Evolutionary conservation across 2,329 filamentous ascomycete species (phyloP).

Genomic region (Aspergillaceae sp.): DNA sequence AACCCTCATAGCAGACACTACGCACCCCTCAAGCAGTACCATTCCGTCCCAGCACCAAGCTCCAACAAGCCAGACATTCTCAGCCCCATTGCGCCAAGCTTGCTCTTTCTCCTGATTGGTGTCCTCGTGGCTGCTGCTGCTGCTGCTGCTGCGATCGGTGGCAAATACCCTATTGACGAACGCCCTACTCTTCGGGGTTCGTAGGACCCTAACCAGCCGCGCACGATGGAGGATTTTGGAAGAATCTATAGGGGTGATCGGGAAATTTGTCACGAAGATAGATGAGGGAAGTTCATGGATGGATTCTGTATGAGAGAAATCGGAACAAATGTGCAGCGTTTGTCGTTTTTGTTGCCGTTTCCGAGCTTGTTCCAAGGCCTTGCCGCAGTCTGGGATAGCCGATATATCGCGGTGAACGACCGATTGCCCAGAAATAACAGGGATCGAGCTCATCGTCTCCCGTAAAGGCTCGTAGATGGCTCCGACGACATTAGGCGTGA

Average conservation of each 20-base stretch:
- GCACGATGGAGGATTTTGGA: conserved; percentile 38
- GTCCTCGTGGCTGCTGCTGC: neutral
- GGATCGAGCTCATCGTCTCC: conserved; percentile 21
- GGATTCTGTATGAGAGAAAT: conserved; percentile 39
- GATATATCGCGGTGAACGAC: conserved; percentile 34
- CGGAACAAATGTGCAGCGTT: conserved; percentile 24
- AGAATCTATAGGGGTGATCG: conserved; percentile 33
- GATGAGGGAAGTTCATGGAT: conserved; percentile 46
- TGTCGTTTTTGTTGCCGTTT: conserved; percentile 14
- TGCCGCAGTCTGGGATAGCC: conserved; percentile 4
- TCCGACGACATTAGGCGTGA: conserved; percentile 45
- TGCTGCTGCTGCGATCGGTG: no score
- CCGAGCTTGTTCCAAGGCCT: conserved; percentile 1
- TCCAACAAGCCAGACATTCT: conserved; percentile 48
- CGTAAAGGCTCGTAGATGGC: conserved; percentile 39
- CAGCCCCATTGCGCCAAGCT: conserved; percentile 47
- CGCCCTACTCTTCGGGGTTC: conserved; percentile 41
- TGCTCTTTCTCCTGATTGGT: neutral
- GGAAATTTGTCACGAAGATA: conserved; percentile 46
- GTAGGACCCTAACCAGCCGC: conserved; percentile 46
- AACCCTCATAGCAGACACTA: conserved; percentile 50
- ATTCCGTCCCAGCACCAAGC: conserved; percentile 60
- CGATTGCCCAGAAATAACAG: conserved; percentile 42
- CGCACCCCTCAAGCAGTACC: conserved; percentile 54
- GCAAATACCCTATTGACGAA: conserved; percentile 42